Evolutionary conservation across 2,329 filamentous ascomycete genomes (phyloP).

Genomic region (Pseudogymnoascus sp.): DNA sequence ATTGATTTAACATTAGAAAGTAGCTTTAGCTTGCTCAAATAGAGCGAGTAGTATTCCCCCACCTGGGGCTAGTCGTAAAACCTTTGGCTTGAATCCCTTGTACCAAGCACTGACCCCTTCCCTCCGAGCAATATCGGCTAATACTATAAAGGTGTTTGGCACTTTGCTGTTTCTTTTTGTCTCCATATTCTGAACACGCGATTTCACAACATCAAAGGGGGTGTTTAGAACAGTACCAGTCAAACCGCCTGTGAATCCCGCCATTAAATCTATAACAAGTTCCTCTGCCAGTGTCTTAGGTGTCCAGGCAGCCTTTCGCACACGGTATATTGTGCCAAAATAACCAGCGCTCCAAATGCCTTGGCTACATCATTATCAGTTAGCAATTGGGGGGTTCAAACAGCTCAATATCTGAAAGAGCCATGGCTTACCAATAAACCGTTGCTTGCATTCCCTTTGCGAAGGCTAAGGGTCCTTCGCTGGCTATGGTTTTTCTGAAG

Average conservation of each 20-base stretch:
- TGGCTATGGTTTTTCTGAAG: slow-evolving; percentile 66
- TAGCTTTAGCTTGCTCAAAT: not conserved
- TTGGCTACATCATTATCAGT: slow-evolving; percentile 39
- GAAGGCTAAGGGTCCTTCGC: slow-evolving; percentile 73
- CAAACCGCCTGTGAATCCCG: slow-evolving; percentile 79
- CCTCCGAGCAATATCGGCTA: slow-evolving; percentile 78
- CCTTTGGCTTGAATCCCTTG: slow-evolving; percentile 94
- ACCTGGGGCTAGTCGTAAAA: slow-evolving; percentile 61
- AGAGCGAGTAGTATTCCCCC: slow-evolving; percentile 62
- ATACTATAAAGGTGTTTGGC: slow-evolving; percentile 87
- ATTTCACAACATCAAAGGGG: slow-evolving; percentile 91
- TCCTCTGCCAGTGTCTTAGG: slow-evolving; percentile 67
- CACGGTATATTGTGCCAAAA: slow-evolving; percentile 95
- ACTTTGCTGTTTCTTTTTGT: slow-evolving; percentile 81
- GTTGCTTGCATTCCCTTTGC: slow-evolving; percentile 94
- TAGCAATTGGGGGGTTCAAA: too few species aligned
- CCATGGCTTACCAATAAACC: slow-evolving; percentile 57
- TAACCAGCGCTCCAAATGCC: slow-evolving; percentile 85
- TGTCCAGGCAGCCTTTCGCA: slow-evolving; percentile 70
- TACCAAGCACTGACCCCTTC: slow-evolving; percentile 84
- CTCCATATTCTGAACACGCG: slow-evolving; percentile 83
- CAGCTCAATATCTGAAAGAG: too few species aligned
- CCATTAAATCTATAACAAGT: slow-evolving; percentile 76
- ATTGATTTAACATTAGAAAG: not conserved
- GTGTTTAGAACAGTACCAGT: slow-evolving; percentile 85